These are phyloP conservation scores for Cercis canadensis DNA, from an alignment of 306 rosid genomes.

Conservation along the genomic window DNA sequence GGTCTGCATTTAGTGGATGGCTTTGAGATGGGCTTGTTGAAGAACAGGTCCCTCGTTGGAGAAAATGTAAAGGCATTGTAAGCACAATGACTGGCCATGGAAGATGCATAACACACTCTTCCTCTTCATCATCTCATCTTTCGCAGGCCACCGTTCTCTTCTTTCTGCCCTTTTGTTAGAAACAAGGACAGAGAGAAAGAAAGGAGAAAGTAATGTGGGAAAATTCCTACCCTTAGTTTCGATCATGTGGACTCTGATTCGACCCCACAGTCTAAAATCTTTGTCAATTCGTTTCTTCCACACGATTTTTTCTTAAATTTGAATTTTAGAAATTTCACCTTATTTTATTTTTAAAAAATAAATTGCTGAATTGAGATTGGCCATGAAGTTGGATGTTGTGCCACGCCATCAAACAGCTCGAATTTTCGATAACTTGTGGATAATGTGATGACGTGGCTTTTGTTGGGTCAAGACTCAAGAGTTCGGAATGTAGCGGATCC, in stretches of 20 bases:
- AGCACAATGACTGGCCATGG: constrained; percentile 85
- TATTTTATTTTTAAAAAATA: constrained; percentile 1
- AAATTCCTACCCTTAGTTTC: constrained; percentile 39
- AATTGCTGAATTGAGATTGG: constrained; percentile 18
- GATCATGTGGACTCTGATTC: constrained; percentile 60
- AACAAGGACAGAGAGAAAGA: background rate
- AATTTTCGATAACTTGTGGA: constrained; percentile 62
- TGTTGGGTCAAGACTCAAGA: constrained; percentile 14
- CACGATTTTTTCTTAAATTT: constrained; percentile 34
- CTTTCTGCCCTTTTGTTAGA: constrained; percentile 13
- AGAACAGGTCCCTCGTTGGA: constrained; percentile 42
- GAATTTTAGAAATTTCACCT: background rate
- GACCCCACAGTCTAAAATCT: constrained; percentile 51
- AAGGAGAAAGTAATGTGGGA: constrained; percentile 39
- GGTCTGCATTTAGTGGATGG: constrained; percentile 54
- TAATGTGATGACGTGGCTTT: constrained; percentile 68
- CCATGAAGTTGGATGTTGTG: constrained; percentile 32
- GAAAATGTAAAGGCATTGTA: constrained; percentile 61
- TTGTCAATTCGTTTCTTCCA: constrained; percentile 53
- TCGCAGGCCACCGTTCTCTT: constrained; percentile 61
- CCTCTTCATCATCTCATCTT: constrained; percentile 70
- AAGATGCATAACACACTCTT: constrained; percentile 66
- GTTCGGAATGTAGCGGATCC: too few species aligned
- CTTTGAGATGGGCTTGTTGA: constrained; percentile 36
- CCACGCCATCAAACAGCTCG: constrained; percentile 56